A percentile compares a stretch with the other conserved stretches of the same genome.
phyloP scores from a whole-genome alignment of 768 basidiomycete genomes.

The Agaricus sinodeliciosus region DNA sequence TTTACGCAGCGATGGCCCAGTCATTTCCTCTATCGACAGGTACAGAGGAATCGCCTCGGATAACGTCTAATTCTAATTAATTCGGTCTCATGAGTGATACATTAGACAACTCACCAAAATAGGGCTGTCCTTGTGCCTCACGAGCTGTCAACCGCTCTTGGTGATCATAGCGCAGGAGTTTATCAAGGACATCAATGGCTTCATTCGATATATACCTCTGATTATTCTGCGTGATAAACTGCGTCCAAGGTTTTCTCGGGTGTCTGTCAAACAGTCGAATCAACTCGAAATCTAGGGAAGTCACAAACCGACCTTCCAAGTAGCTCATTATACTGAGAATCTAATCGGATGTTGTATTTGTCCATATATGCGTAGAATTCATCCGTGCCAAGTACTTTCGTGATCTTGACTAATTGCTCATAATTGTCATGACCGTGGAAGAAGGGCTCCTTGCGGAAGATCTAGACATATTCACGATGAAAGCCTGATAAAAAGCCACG shows the following conservation, averaged over 20 bases:
- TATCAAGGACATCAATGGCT: constrained; percentile 93
- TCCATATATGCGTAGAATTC: constrained; percentile 90
- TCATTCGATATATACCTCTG: constrained; percentile 96
- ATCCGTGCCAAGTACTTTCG: constrained; percentile 95
- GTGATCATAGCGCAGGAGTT: constrained; percentile 93
- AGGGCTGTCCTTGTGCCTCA: constrained; percentile 60
- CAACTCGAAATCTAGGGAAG: background rate
- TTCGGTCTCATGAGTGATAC: background rate
- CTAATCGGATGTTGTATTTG: constrained; percentile 93
- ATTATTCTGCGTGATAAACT: constrained; percentile 93
- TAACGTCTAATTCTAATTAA: background rate
- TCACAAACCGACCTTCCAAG: constrained; percentile 59
- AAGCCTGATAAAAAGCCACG: constrained; percentile 5
- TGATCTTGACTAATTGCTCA: constrained; percentile 96
- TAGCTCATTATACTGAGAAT: constrained; percentile 93
- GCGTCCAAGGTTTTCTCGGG: constrained; percentile 90
- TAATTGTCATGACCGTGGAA: constrained; percentile 99
- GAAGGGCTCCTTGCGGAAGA: constrained; percentile 98
- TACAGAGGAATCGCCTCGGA: constrained; percentile 24
- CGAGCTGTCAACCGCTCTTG: constrained; percentile 93
- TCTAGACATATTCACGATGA: constrained; percentile 39
- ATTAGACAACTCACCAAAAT: background rate
- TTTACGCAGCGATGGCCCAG: constrained; percentile 42
- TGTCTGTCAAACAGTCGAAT: constrained; percentile 42
- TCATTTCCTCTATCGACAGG: constrained; percentile 60